A percentile compares a stretch with the other conserved stretches of the same genome.
These are phyloP conservation scores for Macrolepiota albuminosa DNA, from an alignment of 768 basidiomycete species.

Conservation along the genomic window DNA sequence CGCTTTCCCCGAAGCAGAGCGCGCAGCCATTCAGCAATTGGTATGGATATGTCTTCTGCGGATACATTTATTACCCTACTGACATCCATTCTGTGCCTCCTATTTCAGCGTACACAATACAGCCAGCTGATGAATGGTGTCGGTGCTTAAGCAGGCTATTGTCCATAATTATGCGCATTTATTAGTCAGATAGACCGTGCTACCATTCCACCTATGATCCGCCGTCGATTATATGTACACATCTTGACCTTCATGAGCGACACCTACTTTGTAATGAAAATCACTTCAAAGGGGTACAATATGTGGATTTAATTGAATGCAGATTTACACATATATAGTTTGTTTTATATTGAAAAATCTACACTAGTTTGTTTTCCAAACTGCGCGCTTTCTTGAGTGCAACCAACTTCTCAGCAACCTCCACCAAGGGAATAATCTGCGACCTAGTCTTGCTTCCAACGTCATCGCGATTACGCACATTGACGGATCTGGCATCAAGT, in stretches of 20 bases:
- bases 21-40: conserved; percentile 74
- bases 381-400: conserved; percentile 56
- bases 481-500: conserved; percentile 80
- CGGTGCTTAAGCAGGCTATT: background rate
- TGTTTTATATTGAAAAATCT: background rate
- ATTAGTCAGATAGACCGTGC: background rate
- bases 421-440: conserved; percentile 70
- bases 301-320: conserved; percentile 1
- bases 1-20: conserved; percentile 71
- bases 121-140: conserved; percentile 32
- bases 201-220: background rate
- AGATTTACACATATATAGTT: background rate
- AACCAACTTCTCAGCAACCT: conserved; percentile 64
- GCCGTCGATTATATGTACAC: background rate
- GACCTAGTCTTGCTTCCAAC: conserved; percentile 79
- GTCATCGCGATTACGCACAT: conserved; percentile 94
- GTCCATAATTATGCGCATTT: background rate
- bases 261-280: background rate
- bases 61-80: background rate
- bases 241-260: background rate
- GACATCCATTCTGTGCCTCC: background rate
- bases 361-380: conserved; percentile 30
- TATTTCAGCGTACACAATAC: conserved; percentile 32
- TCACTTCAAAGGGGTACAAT: background rate
- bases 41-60: conserved; percentile 32